Conservation (phyloP, 805 yeast species). For the Saturnispora dispora region DNA sequence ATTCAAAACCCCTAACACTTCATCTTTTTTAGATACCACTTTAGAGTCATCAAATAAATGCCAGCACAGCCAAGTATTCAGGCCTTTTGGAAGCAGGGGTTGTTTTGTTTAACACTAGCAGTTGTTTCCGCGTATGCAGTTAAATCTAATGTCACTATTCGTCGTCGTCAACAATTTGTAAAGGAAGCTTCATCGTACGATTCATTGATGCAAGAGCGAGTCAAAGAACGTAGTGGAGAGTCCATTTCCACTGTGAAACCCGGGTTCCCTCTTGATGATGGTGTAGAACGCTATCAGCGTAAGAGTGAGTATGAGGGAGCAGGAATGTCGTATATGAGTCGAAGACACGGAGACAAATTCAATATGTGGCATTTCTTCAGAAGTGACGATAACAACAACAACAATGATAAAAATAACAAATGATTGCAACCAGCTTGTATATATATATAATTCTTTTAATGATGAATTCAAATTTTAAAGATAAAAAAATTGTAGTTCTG, state of each 20-base stretch:
- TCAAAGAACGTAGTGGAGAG: constrained; percentile 14
- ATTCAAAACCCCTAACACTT: not conserved
- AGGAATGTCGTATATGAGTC: constrained; percentile 48
- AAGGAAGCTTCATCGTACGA: constrained; percentile 28
- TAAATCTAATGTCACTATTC: constrained; percentile 28
- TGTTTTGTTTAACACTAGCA: constrained; percentile 23
- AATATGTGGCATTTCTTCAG: constrained; percentile 13
- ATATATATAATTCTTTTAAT: not conserved
- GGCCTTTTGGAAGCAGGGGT: constrained; percentile 27
- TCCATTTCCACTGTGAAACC: constrained; percentile 24
- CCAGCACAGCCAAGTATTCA: constrained; percentile 20
- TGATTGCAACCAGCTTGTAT: not conserved
- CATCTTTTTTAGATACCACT: not conserved
- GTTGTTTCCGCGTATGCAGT: constrained; percentile 28
- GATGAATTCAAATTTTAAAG: not conserved
- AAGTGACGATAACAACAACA: constrained; percentile 6
- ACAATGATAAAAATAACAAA: not conserved
- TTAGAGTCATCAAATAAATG: constrained; percentile 4
- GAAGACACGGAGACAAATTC: constrained; percentile 31
- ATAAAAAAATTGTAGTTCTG: not conserved
- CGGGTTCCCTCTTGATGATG: constrained; percentile 27
- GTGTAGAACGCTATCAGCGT: constrained; percentile 34
- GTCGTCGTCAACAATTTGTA: constrained; percentile 27
- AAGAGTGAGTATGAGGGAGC: constrained; percentile 63
- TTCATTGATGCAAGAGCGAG: constrained; percentile 20